Conservation (phyloP, 176 grass and related monocot species). For the Oryza longistaminata region DNA sequence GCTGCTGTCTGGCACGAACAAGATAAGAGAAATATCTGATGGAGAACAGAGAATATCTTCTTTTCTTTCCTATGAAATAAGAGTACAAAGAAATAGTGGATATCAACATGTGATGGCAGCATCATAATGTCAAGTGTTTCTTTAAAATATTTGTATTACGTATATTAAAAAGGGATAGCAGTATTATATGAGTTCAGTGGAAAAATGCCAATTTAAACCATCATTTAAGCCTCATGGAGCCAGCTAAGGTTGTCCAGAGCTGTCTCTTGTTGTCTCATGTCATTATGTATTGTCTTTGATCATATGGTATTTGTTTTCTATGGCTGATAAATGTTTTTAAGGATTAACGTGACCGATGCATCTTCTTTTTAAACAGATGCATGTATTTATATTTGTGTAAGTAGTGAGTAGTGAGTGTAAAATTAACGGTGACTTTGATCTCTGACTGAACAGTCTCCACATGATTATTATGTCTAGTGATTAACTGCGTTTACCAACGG, state of each 20-base stretch:
- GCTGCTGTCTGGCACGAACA: background rate
- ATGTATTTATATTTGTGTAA: background rate
- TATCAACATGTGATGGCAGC: background rate
- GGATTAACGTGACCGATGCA: too few species aligned
- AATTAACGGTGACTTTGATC: background rate
- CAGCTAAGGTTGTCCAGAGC: background rate
- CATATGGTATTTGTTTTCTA: background rate
- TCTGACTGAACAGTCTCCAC: background rate
- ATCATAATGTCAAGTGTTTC: constrained; percentile 3
- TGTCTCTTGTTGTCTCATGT: background rate
- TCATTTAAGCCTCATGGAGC: background rate
- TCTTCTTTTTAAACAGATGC: too few species aligned
- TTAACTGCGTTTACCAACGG: background rate
- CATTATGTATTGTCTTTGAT: background rate
- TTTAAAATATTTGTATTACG: background rate
- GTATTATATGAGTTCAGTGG: background rate
- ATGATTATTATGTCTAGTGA: background rate
- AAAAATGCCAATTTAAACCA: background rate
- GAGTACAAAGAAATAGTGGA: background rate
- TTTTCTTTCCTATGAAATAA: too few species aligned
- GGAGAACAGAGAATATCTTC: background rate
- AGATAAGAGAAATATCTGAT: background rate
- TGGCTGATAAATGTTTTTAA: background rate
- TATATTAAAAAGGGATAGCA: background rate
- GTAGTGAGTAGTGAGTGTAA: background rate